phyloP scores from a whole-genome alignment of 257 asterid species.

The Catharanthus roseus region DNA sequence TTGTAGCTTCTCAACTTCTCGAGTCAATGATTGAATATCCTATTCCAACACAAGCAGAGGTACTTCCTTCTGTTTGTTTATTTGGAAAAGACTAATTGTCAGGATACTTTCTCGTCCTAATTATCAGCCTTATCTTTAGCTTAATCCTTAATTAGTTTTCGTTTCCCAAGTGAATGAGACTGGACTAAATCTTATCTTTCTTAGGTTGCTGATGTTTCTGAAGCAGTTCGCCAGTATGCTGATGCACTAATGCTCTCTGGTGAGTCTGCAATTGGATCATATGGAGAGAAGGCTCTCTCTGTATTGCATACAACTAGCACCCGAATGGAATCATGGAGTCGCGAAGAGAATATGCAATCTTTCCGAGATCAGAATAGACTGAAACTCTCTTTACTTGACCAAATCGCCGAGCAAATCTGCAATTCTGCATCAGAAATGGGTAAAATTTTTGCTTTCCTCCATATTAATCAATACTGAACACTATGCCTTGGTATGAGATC shows the following conservation, averaged over 20 bases:
- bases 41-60: conserved; percentile 91
- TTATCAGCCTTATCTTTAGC: neutral
- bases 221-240: conserved; percentile 77
- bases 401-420: conserved; percentile 72
- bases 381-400: conserved; percentile 48
- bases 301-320: conserved; percentile 64
- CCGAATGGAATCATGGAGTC: conserved; percentile 72
- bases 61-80: conserved; percentile 12
- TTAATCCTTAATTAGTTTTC: neutral
- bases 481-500: neutral
- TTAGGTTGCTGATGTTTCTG: conserved; percentile 89
- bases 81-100: neutral
- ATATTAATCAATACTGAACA: neutral
- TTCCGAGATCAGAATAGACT: conserved; percentile 31
- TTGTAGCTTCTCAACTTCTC: conserved; percentile 82
- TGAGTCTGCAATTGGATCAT: conserved; percentile 82
- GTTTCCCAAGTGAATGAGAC: neutral
- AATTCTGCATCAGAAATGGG: conserved; percentile 77
- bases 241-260: conserved; percentile 91
- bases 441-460: conserved; percentile 20
- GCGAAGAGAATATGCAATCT: conserved; percentile 56
- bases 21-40: conserved; percentile 90
- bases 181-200: neutral
- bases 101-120: neutral
- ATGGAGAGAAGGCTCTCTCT: conserved; percentile 61